Base-by-base conservation (phyloP, 2,329 filamentous ascomycete genomes). In the Cucurbitaria berberidis region DNA sequence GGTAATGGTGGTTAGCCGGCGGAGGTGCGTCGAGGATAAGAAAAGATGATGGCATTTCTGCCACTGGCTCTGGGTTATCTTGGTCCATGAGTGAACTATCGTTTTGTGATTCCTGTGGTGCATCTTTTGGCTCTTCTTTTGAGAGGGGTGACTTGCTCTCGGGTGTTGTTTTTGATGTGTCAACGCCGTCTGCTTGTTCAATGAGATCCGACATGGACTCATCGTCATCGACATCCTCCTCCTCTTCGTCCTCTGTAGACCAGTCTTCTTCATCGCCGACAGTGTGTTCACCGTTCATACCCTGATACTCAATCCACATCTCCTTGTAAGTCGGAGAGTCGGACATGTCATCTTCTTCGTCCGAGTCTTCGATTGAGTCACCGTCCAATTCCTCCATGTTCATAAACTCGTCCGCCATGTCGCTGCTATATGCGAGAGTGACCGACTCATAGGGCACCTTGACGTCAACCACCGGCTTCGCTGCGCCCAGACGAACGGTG, bases 401-500 rank as follows among this genome's bases (percentile, higher is more conserved):
- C 18, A 66, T 49, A 3, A 67, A 59, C 6, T 70, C 67, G 9
- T 68, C 65, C 44, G 75, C 73, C 67, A 78, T 73, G 27, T 79
- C 76, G 42, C 68, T 74, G 48, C 77, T 74, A 43, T 81, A 78
- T 5, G 82, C 77, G 16, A 84, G 73, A 1, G 79, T 70, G 15
- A 84, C 75, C 21, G 76, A 68, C 55, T 86, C 82, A 19, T 78
- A 69, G 1, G 76, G 67, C 10, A 86, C 67, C 13, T 70, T 72
- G 26, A 86, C 70, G 60, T 86, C 84, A 42, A 75, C 68, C 11
- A 80, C 78, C n/a, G 77, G 70, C 15, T 77, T 68, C 5, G 79
- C 71, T 10, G 78, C 81, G 36, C 81, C 81, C 16, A 86, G 72
- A n/a, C 84, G 78, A 24, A 87, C 76, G 0, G 78, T 80, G 9